Percentiles rank a stretch among this genome's conserved stretches.
Evolutionary conservation across 2,329 filamentous ascomycete species (phyloP).

Genomic region (Alternaria alternata): DNA sequence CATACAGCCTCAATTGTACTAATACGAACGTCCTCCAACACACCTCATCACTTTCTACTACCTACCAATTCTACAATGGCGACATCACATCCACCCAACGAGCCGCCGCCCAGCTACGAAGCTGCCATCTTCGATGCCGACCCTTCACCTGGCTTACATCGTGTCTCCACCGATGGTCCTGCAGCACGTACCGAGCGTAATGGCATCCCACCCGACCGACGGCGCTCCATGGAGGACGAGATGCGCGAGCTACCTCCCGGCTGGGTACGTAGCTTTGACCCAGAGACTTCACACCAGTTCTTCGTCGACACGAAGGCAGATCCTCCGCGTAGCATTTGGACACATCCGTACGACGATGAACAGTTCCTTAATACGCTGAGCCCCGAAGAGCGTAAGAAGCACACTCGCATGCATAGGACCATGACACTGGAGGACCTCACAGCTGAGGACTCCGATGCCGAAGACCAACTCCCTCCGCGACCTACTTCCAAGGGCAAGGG

Average conservation of each 20-base stretch:
- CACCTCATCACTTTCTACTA: background rate
- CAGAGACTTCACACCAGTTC: conserved; percentile 65
- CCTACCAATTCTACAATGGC: conserved; percentile 25
- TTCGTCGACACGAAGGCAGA: conserved; percentile 66
- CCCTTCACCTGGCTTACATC: conserved; percentile 31
- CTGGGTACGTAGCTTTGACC: conserved; percentile 67
- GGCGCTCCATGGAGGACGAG: conserved; percentile 70
- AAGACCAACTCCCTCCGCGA: conserved; percentile 31
- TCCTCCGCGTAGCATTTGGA: conserved; percentile 67
- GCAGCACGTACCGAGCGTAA: conserved; percentile 52
- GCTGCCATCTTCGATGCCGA: conserved; percentile 38
- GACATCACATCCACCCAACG: conserved; percentile 31
- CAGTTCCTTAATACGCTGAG: conserved; percentile 60
- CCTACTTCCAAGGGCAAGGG: conserved; percentile 15
- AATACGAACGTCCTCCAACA: background rate
- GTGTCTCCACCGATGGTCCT: conserved; percentile 44
- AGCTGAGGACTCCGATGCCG: conserved; percentile 50
- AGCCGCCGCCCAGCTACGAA: conserved; percentile 48
- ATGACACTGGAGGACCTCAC: conserved; percentile 56
- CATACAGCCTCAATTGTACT: background rate
- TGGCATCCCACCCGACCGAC: conserved; percentile 61
- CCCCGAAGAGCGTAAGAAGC: conserved; percentile 58
- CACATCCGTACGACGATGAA: conserved; percentile 68
- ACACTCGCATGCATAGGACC: conserved; percentile 51
- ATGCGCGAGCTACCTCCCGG: conserved; percentile 62